These are phyloP conservation scores for Debaryomyces psychrophilus DNA, from an alignment of 1,139 yeast species.

Conservation along the genomic window DNA sequence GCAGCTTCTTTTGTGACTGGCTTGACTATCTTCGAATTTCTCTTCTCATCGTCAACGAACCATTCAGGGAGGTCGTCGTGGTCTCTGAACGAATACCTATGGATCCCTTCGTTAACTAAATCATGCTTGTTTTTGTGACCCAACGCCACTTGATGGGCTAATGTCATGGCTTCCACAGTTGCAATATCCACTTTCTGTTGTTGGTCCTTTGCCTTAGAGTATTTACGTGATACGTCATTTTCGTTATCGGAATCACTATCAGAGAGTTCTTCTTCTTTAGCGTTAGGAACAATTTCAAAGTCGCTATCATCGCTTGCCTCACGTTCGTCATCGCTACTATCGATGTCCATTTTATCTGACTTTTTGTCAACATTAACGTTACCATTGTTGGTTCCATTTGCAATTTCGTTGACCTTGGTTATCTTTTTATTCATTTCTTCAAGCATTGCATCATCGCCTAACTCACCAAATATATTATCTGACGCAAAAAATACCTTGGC, in stretches of 20 bases:
- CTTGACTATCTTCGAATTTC: slow-evolving; percentile 80
- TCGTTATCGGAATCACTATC: slow-evolving; percentile 53
- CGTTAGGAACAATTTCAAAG: slow-evolving; percentile 59
- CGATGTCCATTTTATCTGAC: slow-evolving; percentile 21
- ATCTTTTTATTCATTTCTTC: slow-evolving; percentile 27
- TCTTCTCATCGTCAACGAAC: slow-evolving; percentile 91
- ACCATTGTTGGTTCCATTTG: slow-evolving; percentile 2
- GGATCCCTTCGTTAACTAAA: slow-evolving; percentile 86
- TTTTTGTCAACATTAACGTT: slow-evolving; percentile 17
- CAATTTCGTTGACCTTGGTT: slow-evolving; percentile 6
- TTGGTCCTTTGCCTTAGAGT: slow-evolving; percentile 46
- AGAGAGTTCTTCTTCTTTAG: slow-evolving; percentile 38
- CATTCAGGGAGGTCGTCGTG: slow-evolving; percentile 90
- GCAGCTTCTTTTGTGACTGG: slow-evolving; percentile 98
- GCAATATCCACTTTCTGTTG: slow-evolving; percentile 76
- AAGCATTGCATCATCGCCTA: slow-evolving; percentile 50
- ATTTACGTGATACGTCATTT: slow-evolving; percentile 35
- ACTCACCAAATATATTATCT: slow-evolving; percentile 73
- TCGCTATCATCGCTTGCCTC: slow-evolving; percentile 23
- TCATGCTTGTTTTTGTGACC: slow-evolving; percentile 86
- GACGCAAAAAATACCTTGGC: slow-evolving; percentile 77
- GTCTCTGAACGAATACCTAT: slow-evolving; percentile 90
- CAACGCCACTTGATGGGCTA: slow-evolving; percentile 92
- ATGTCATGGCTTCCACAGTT: slow-evolving; percentile 95
- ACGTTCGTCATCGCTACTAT: slow-evolving; percentile 20